phyloP scores from a whole-genome alignment of 176 grass and related monocot genomes.

The Rhynchospora breviuscula region DNA sequence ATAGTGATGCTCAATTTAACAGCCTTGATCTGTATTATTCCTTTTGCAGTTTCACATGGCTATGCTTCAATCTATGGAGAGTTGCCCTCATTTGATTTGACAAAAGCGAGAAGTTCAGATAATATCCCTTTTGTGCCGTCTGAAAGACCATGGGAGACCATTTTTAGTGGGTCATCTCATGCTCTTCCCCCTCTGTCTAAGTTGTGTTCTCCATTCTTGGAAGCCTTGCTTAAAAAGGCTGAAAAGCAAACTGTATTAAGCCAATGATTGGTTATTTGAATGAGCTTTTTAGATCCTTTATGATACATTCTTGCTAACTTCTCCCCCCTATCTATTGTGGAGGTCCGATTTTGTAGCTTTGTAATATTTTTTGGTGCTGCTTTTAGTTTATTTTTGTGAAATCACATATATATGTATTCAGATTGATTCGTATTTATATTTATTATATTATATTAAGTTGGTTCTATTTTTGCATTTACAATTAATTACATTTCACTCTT shows the following conservation, averaged over 20 bases:
- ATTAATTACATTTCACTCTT: neutral
- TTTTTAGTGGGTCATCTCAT: conserved; percentile 85
- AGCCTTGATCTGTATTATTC: neutral
- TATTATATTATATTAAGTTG: neutral
- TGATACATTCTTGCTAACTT: neutral
- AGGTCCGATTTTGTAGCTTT: conserved; percentile 6
- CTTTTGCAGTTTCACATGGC: conserved; percentile 49
- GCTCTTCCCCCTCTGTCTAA: conserved; percentile 74
- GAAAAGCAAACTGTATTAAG: conserved; percentile 49
- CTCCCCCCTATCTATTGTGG: neutral
- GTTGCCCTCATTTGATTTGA: conserved; percentile 39
- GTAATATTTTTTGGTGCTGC: neutral
- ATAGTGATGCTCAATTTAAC: neutral
- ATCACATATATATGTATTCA: neutral
- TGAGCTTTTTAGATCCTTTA: neutral
- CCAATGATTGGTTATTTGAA: conserved; percentile 24
- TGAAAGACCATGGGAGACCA: conserved; percentile 90
- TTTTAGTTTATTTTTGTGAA: neutral
- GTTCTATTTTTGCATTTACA: neutral
- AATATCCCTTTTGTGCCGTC: conserved; percentile 62
- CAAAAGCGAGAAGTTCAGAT: conserved; percentile 28
- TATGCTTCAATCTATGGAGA: conserved; percentile 84
- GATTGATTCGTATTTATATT: neutral
- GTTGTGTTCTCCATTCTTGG: conserved; percentile 63
- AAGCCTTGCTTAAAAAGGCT: conserved; percentile 76